Evolutionary conservation across 129 eudicot genomes (phyloP).

Genomic region (Gnaphalium uliginosum): DNA sequence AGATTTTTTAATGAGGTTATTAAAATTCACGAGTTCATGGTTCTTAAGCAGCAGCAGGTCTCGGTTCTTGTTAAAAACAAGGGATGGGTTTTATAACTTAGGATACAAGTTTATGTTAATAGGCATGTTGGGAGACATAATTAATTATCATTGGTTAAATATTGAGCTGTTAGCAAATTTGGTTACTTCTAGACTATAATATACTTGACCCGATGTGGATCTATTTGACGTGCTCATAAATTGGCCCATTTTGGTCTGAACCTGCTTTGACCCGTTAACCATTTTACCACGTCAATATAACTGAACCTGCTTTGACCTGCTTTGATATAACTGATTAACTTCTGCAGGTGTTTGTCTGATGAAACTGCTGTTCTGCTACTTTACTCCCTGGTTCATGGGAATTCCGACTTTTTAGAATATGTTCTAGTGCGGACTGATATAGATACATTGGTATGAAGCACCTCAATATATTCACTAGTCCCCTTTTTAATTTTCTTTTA

Average conservation of each 20-base stretch:
- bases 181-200: slow-evolving; percentile 6
- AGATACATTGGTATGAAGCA: slow-evolving; percentile 84
- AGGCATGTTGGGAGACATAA: not conserved
- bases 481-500: not conserved
- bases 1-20: not conserved
- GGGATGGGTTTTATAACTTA: not conserved
- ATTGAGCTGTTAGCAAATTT: slow-evolving; percentile 13
- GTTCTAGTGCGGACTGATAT: slow-evolving; percentile 94
- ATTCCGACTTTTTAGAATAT: slow-evolving; percentile 86
- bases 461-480: slow-evolving; percentile 1
- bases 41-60: slow-evolving; percentile 16
- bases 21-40: not conserved
- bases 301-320: not conserved
- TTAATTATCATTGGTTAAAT: slow-evolving; percentile 1
- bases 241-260: not conserved
- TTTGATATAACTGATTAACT: slow-evolving; percentile 28
- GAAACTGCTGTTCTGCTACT: slow-evolving; percentile 85
- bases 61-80: slow-evolving; percentile 2
- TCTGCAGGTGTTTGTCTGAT: slow-evolving; percentile 83
- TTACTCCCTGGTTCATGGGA: slow-evolving; percentile 86
- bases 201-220: not conserved
- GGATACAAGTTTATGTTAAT: not conserved
- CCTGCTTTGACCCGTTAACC: not conserved
- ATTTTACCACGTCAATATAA: slow-evolving; percentile 15
- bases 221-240: not conserved